Evolutionary conservation across 768 basidiomycete species (phyloP).

Genomic region (Xerocomellus intermedius): DNA sequence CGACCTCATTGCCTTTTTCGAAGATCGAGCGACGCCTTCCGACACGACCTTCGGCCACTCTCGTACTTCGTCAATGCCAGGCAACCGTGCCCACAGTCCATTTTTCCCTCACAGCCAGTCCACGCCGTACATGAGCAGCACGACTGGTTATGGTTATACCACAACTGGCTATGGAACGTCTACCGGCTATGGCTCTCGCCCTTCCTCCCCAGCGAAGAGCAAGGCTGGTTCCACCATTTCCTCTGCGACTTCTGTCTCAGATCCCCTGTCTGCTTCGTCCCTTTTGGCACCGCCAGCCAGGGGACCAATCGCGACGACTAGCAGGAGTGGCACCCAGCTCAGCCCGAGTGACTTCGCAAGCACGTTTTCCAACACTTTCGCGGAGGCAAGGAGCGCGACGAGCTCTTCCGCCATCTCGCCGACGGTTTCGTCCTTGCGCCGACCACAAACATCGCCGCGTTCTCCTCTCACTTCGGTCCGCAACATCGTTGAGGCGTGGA

Average conservation of each 20-base stretch:
- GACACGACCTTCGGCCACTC: slow-evolving; percentile 43
- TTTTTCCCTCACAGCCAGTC: slow-evolving; percentile 36
- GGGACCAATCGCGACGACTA: slow-evolving; percentile 23
- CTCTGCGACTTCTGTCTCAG: slow-evolving; percentile 24
- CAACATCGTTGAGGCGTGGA: slow-evolving; percentile 80
- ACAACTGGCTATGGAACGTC: slow-evolving; percentile 33
- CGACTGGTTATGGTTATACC: slow-evolving; percentile 36
- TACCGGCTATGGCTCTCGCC: slow-evolving; percentile 39
- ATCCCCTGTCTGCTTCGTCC: slow-evolving; percentile 35
- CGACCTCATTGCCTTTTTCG: slow-evolving; percentile 76
- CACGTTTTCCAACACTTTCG: slow-evolving; percentile 41
- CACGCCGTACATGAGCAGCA: slow-evolving; percentile 39
- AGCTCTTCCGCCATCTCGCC: slow-evolving; percentile 36
- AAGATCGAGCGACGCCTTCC: slow-evolving; percentile 46
- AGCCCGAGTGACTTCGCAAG: slow-evolving; percentile 38
- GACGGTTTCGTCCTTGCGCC: slow-evolving; percentile 52
- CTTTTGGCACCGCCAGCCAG: slow-evolving; percentile 50
- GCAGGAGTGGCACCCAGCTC: slow-evolving; percentile 32
- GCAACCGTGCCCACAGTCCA: slow-evolving; percentile 31
- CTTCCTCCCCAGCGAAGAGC: slow-evolving; percentile 49
- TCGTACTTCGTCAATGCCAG: slow-evolving; percentile 54
- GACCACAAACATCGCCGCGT: slow-evolving; percentile 64
- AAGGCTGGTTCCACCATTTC: slow-evolving; percentile 34
- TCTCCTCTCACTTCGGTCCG: slow-evolving; percentile 73
- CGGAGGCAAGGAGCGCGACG: slow-evolving; percentile 32